phyloP scores from a whole-genome alignment of 805 yeast species.

The Saturnispora hagleri region DNA sequence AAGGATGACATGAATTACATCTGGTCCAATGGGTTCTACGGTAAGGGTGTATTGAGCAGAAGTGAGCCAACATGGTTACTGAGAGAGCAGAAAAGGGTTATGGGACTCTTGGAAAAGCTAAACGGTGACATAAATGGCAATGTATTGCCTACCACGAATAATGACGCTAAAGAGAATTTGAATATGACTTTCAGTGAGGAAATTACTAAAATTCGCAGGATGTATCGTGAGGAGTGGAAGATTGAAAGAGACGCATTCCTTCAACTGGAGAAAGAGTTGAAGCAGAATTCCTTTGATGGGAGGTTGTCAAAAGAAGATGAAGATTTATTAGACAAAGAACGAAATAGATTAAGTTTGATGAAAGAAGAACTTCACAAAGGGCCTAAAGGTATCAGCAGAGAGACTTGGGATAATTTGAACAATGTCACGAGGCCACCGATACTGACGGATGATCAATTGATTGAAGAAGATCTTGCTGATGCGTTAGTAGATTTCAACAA shows the following conservation, averaged over 20 bases:
- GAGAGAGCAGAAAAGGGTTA: constrained; percentile 50
- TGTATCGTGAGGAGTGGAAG: constrained; percentile 66
- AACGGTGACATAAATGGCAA: neutral
- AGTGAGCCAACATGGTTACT: constrained; percentile 87
- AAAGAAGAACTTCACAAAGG: constrained; percentile 15
- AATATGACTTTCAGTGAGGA: constrained; percentile 52
- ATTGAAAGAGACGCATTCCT: constrained; percentile 55
- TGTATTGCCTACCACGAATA: neutral
- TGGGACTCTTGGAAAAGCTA: constrained; percentile 13
- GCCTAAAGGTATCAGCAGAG: constrained; percentile 4
- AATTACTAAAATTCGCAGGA: constrained; percentile 62
- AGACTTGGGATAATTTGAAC: neutral
- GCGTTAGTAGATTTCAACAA: constrained; percentile 22
- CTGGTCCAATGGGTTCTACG: constrained; percentile 88
- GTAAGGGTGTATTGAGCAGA: constrained; percentile 82
- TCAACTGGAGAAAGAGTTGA: constrained; percentile 29
- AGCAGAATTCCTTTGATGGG: constrained; percentile 13
- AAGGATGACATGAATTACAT: constrained; percentile 42
- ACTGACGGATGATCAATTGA: constrained; percentile 9
- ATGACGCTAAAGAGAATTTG: neutral
- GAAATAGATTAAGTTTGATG: constrained; percentile 18
- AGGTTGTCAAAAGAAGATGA: constrained; percentile 7
- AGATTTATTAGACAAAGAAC: constrained; percentile 29
- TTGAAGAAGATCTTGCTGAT: constrained; percentile 31
- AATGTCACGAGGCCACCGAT: neutral